Conservation (phyloP, 1,139 yeast species). For the Nadsonia starkeyi-henricii region DNA sequence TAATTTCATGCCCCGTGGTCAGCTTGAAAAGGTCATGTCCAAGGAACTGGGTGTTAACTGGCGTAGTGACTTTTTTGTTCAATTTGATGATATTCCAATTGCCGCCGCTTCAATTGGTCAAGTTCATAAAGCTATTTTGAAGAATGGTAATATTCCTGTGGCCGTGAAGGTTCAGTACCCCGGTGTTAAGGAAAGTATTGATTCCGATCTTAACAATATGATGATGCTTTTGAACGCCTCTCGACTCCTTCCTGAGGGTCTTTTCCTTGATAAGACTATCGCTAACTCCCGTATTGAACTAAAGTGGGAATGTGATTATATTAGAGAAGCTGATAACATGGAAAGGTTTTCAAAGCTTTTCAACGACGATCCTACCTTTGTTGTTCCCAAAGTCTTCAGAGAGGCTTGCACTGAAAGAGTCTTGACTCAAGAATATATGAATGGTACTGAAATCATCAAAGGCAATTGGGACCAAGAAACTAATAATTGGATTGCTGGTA, state of each 20-base stretch:
- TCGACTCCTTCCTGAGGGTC: slow-evolving; percentile 75
- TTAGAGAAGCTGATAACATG: slow-evolving; percentile 75
- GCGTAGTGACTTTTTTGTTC: slow-evolving; percentile 52
- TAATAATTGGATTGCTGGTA: slow-evolving; percentile 68
- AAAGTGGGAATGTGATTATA: slow-evolving; percentile 95
- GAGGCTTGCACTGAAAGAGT: slow-evolving; percentile 70
- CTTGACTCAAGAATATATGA: slow-evolving; percentile 79
- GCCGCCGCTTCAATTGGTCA: slow-evolving; percentile 98
- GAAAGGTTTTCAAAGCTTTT: slow-evolving; percentile 51
- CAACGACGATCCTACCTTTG: slow-evolving; percentile 54
- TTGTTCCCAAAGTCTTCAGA: slow-evolving; percentile 70
- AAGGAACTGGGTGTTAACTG: slow-evolving; percentile 66
- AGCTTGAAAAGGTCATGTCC: slow-evolving; percentile 63
- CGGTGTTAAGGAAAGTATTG: slow-evolving; percentile 90
- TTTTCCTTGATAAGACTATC: slow-evolving; percentile 80
- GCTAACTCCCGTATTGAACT: slow-evolving; percentile 88
- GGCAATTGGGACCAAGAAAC: slow-evolving; percentile 64
- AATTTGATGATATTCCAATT: slow-evolving; percentile 78
- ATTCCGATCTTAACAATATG: slow-evolving; percentile 80
- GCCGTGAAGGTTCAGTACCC: slow-evolving; percentile 98
- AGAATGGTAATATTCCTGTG: slow-evolving; percentile 43
- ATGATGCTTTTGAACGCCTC: slow-evolving; percentile 76
- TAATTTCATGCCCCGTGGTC: slow-evolving; percentile 91
- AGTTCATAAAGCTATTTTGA: slow-evolving; percentile 72
- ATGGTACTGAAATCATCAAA: slow-evolving; percentile 71